These are phyloP conservation scores for Hemisphaericaspora lyxosophila DNA, from an alignment of 1,139 yeast genomes.

Conservation along the genomic window DNA sequence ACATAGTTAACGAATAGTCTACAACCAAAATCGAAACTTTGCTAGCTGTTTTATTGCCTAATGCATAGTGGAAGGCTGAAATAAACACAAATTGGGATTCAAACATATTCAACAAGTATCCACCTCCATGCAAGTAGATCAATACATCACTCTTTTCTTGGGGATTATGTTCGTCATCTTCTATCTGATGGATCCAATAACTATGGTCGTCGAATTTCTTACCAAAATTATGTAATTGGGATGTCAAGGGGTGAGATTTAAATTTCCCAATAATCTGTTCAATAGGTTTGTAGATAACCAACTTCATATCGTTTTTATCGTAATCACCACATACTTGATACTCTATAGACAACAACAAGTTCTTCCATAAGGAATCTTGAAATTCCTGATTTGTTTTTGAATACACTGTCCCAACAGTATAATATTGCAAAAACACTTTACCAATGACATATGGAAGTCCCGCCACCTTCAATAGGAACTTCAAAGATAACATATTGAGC, in stretches of 20 bases:
- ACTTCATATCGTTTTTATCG: conserved; percentile 13
- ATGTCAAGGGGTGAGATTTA: conserved; percentile 13
- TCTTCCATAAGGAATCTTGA: conserved; percentile 29
- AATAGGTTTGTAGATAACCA: conserved; percentile 14
- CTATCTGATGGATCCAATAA: conserved; percentile 22
- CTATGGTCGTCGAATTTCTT: conserved; percentile 25
- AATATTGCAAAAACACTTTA: conserved; percentile 24
- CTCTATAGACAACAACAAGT: conserved; percentile 27
- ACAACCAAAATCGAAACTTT: conserved; percentile 27
- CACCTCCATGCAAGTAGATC: conserved; percentile 41
- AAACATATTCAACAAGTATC: conserved; percentile 29
- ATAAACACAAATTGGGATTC: conserved; percentile 24
- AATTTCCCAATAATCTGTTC: conserved; percentile 10
- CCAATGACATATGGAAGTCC: conserved; percentile 23
- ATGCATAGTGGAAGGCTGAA: conserved; percentile 20
- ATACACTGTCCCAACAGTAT: conserved; percentile 34
- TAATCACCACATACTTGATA: conserved; percentile 26
- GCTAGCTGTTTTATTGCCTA: conserved; percentile 16
- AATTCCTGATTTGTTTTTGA: conserved; percentile 32
- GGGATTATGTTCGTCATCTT: not conserved
- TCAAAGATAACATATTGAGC: conserved; percentile 10
- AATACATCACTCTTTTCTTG: conserved; percentile 9
- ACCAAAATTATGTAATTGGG: conserved; percentile 23
- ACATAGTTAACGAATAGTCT: conserved; percentile 35
- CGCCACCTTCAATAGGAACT: conserved; percentile 11